Base-by-base conservation (phyloP, 805 yeast species). In the Pachysolen tannophilus region DNA sequence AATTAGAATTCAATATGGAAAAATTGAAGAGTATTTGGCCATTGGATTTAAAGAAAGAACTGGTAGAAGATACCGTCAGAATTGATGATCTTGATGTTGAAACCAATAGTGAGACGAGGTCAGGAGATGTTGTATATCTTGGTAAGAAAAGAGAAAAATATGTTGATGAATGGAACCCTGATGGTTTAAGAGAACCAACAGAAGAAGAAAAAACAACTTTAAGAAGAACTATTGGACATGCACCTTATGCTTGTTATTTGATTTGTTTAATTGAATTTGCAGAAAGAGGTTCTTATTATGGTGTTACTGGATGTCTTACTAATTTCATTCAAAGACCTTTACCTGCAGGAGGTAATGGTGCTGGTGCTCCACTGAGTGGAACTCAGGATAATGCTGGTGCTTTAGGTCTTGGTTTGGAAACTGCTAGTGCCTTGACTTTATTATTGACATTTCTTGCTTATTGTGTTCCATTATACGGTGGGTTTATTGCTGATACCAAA, bases 241-340 rank as follows among this genome's bases (percentile, higher is more conserved):
- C 76, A 33, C 70, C 75, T 10, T 58, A 58, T 37, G 60, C 64
- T 20, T 55, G 69, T 26, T 75, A 73, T 55, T 55, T 75, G 35
- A 67, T 78, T 39, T 75, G 72, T 42, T 36, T 53, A 28, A 49
- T 63, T 28, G 78, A 72, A 45, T 66, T 71, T 44, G 72, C 75
- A 14, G 77, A 71, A 52, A 61, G 77, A 55, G 76, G 72, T 35
- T 68, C 75, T 5, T 71, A 70, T 46, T 71, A 67, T 43, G 72
- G 75, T 17, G 60, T 61, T 8, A 46, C 56, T 26, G 67, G 66
- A 44, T 49, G 65, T 30, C 57, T 70, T 36, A 52, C 68, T 20
- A 71, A 71, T 47, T 70, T 70, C 43, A 61, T 70, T 37, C 69
- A 65, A 54, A 60, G 73, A 53, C 70, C 72, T n/a, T 52, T 70